Evolutionary conservation across 1,284 basidiomycete species (phyloP), one percentile per base, ranked within the genome.

Genomic region (Malassezia vespertilionis): DNA sequence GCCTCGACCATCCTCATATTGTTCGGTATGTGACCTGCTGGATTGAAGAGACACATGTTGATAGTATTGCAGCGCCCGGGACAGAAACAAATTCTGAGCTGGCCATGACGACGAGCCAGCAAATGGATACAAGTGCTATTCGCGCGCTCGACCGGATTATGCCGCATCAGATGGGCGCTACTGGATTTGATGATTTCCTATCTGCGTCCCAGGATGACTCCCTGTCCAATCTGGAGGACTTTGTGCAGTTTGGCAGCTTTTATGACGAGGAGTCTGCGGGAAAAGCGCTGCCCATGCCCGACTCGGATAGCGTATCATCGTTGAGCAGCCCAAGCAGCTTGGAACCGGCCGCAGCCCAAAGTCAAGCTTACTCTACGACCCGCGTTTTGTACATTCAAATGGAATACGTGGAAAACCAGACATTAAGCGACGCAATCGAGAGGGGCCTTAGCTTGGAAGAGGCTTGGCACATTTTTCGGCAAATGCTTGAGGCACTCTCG

Each of bases 361-460:
- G n/a, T n/a, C n/a, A n/a, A n/a, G n/a, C n/a, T n/a, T n/a, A n/a
- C n/a, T n/a, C n/a, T 20, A 40, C 35, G 4, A 52, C 53, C 21
- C 75, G 83, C 52, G 83, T 80, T 18, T 72, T 89, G 23, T 89
- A 87, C 65, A 89, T 90, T 46, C 86, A 90, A 68, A 90, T 90
- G 86, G 84, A 71, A 38, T 63, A 61, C 30, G 65, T 69, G 26
- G 66, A 67, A 44, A 64, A 65, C 28, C 55, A 58, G n/a, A 71
- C 69, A 8, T 45, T 71, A 18, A 53, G 59, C 5, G 67, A 69
- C 21, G 60, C 61, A 1, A 63, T 72, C 46, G 69, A 71, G 15
- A 53, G 55, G 17, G 68, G 68, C 2, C 33, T 71, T 8, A 53
- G 54, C 9, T 42, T 61, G 20, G 68, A 86, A 35, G 86, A 91